Conservation (phyloP, 2,329 filamentous ascomycete species). For the Fusarium globosum region DNA sequence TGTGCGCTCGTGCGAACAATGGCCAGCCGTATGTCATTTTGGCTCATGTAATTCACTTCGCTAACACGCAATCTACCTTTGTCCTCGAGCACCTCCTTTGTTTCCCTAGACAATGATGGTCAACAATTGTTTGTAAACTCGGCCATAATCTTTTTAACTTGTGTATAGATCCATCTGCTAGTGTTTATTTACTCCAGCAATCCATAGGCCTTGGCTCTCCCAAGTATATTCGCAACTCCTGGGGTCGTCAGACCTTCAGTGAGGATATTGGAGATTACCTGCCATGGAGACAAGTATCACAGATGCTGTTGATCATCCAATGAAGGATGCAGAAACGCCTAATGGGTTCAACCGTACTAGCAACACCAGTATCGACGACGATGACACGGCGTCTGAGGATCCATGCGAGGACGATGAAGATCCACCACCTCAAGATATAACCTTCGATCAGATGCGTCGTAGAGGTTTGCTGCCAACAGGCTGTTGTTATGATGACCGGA, state of each 20-base stretch:
- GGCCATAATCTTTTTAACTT: slow-evolving; percentile 2
- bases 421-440: slow-evolving; percentile 52
- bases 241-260: slow-evolving; percentile 34
- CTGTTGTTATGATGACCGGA: slow-evolving; percentile 90
- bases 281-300: slow-evolving; percentile 46
- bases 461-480: slow-evolving; percentile 74
- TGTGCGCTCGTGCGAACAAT: slow-evolving; percentile 1
- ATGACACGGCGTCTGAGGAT: slow-evolving; percentile 49
- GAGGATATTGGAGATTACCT: slow-evolving; percentile 7
- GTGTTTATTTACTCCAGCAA: neutral
- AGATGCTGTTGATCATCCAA: slow-evolving; percentile 58
- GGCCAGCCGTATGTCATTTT: neutral
- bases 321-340: slow-evolving; percentile 53
- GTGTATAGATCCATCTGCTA: neutral
- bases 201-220: slow-evolving; percentile 2
- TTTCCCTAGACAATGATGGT: neutral
- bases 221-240: slow-evolving; percentile 25
- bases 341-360: slow-evolving; percentile 40
- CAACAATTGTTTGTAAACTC: neutral
- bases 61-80: slow-evolving; percentile 7
- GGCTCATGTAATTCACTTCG: slow-evolving; percentile 4
- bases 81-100: neutral
- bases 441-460: slow-evolving; percentile 53
- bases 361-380: slow-evolving; percentile 45
- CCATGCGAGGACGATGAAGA: slow-evolving; percentile 51